A percentile compares a stretch with the other conserved stretches of the same genome.
Evolutionary conservation across 1,139 yeast species (phyloP).

Genomic region (Keqinozyma sinolaborantium): DNA sequence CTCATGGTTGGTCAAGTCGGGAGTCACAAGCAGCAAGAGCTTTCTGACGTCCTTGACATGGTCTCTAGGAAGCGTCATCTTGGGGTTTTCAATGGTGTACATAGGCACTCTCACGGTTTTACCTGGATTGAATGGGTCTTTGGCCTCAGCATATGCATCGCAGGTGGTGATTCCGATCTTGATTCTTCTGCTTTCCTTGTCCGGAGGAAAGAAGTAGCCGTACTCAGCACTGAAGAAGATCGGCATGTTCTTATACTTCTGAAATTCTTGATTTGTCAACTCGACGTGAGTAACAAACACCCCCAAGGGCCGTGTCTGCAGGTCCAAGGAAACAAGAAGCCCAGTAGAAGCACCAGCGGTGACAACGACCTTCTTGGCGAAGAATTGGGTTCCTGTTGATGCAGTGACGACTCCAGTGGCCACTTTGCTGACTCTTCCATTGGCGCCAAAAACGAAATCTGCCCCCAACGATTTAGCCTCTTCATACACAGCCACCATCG

Average conservation of each 20-base stretch:
- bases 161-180: slow-evolving; percentile 39
- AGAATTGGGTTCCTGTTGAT: slow-evolving; percentile 15
- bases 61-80: slow-evolving; percentile 29
- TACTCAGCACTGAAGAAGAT: slow-evolving; percentile 35
- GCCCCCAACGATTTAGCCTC: slow-evolving; percentile 21
- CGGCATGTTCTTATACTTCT: slow-evolving; percentile 26
- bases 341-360: slow-evolving; percentile 33
- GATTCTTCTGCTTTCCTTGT: slow-evolving; percentile 26
- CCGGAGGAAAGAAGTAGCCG: slow-evolving; percentile 42
- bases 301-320: slow-evolving; percentile 31
- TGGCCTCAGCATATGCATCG: slow-evolving; percentile 25
- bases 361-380: slow-evolving; percentile 24
- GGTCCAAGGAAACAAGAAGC: slow-evolving; percentile 21
- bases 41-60: slow-evolving; percentile 10
- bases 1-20: slow-evolving; percentile 10
- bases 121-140: slow-evolving; percentile 21
- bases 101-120: slow-evolving; percentile 30
- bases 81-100: slow-evolving; percentile 23
- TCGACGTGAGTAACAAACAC: slow-evolving; percentile 31
- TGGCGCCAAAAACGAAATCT: slow-evolving; percentile 22
- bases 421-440: slow-evolving; percentile 9
- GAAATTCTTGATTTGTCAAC: slow-evolving; percentile 23
- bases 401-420: slow-evolving; percentile 13
- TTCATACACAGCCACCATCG: slow-evolving; percentile 19
- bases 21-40: slow-evolving; percentile 10